Evolutionary conservation across 2,329 filamentous ascomycete genomes (phyloP).

Genomic region (Colletotrichum ledebouriae): DNA sequence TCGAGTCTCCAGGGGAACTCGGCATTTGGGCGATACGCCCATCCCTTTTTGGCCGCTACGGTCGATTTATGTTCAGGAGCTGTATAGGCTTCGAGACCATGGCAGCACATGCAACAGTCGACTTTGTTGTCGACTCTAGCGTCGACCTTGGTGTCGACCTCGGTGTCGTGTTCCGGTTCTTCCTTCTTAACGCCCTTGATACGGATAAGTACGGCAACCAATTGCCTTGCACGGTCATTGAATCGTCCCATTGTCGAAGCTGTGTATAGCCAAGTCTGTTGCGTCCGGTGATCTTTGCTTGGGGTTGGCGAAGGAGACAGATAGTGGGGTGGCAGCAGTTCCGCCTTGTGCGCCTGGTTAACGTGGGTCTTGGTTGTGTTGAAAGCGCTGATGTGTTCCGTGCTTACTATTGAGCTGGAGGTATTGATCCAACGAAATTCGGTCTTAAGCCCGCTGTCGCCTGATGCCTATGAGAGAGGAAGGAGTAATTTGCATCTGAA

Average conservation of each 20-base stretch:
- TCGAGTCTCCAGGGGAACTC: slow-evolving; percentile 43
- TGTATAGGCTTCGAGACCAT: not conserved
- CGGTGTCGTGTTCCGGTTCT: not conserved
- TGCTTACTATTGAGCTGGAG: slow-evolving; percentile 23
- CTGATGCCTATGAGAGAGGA: not conserved
- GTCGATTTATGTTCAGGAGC: not conserved
- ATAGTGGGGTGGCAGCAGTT: slow-evolving; percentile 12
- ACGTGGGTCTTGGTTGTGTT: not conserved
- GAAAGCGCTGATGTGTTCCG: slow-evolving; percentile 2
- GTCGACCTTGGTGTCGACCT: not conserved
- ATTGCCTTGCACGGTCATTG: slow-evolving; percentile 8
- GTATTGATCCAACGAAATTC: not conserved
- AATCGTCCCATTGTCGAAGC: slow-evolving; percentile 21
- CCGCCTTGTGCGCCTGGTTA: slow-evolving; percentile 12
- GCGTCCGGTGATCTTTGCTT: slow-evolving; percentile 2
- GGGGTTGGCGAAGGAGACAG: slow-evolving; percentile 2
- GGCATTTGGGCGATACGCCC: slow-evolving; percentile 13
- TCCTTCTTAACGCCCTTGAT: slow-evolving; percentile 19
- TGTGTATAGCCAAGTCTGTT: not conserved
- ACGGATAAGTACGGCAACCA: not conserved
- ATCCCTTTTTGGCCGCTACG: slow-evolving; percentile 11
- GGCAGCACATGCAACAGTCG: slow-evolving; percentile 2
- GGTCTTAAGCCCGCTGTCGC: not conserved
- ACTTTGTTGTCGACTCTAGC: slow-evolving; percentile 12
- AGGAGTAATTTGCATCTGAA: not conserved